Evolutionary conservation across 1,284 basidiomycete genomes (phyloP).

Genomic region (Coniferiporia weirii): DNA sequence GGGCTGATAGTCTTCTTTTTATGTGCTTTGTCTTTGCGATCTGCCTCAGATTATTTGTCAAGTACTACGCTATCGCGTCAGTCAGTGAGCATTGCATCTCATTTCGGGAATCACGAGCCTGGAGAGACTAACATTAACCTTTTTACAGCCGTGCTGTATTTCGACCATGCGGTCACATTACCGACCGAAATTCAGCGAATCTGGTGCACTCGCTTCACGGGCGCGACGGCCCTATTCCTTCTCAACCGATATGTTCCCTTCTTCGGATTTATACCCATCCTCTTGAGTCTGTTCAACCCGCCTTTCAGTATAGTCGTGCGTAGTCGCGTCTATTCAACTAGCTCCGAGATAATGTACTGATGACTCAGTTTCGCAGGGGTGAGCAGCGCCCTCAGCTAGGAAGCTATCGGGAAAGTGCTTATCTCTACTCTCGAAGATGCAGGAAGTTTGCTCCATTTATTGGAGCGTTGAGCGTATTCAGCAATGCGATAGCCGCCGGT

Average conservation of each 20-base stretch:
- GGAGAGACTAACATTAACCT: background rate
- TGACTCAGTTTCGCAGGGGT: background rate
- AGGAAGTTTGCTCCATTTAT: constrained; percentile 15
- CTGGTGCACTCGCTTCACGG: constrained; percentile 15
- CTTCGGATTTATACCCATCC: constrained; percentile 14
- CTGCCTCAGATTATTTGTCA: constrained; percentile 12
- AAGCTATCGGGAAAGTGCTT: background rate
- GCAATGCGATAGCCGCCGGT: constrained; percentile 15
- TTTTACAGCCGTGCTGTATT: constrained; percentile 14
- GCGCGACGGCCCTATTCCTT: constrained; percentile 13
- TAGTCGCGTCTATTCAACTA: background rate
- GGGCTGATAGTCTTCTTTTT: background rate
- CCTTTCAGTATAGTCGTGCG: constrained; percentile 14
- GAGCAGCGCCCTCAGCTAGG: background rate
- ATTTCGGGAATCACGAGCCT: background rate
- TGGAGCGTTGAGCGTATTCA: constrained; percentile 12
- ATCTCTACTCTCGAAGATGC: constrained; percentile 7
- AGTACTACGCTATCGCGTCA: constrained; percentile 17
- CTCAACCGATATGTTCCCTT: constrained; percentile 17
- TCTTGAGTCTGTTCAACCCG: constrained; percentile 10
- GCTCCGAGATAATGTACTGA: background rate
- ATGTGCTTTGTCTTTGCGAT: background rate
- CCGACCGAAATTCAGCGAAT: constrained; percentile 13
- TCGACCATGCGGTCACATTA: constrained; percentile 14
- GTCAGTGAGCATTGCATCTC: constrained; percentile 7